Evolutionary conservation across 2,329 filamentous ascomycete species (phyloP), one percentile per base, ranked within the genome.

Genomic region (Monosporascus sp.): DNA sequence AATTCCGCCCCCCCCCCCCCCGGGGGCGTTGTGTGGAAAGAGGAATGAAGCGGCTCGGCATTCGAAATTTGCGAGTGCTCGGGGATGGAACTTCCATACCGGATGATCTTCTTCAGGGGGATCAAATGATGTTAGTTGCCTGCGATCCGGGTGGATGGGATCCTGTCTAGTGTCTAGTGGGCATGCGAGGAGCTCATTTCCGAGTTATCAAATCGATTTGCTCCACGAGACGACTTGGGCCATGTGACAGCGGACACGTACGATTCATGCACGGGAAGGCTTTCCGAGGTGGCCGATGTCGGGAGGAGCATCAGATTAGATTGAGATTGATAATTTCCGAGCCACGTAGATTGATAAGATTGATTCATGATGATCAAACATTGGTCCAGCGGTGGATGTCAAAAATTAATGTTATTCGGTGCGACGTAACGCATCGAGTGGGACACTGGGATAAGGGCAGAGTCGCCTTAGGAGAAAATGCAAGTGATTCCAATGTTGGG

Each of bases 331-430:
- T 65, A 61, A 58, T 48, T 51, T 47, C 20, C 34, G 27, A 50
- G 49, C 53, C 44, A 34, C 37, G 54, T 51, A 62, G 63, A 66
- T 65, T 64, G 63, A 66, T 66, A 58, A 67, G 65, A 67, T 65
- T 64, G 59, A 49, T 27, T 16, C 43, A 31, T 31, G 43, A 3
- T 11, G 20, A 26, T 20, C 11, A 14, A 24, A 44, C 3, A 5
- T 20, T 11, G 20, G 9, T n/a, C 19, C 8, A 43, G 20, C 17
- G 11, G 3, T 11, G 3, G 37, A 8, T 43, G 40, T 22, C 40
- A 43, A 20, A 20, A n/a, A 43, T 43, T 20, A 20, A 22, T 43
- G 40, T 20, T 14, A 43, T 43, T 43, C 40, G 19, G 40, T 24
- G 19, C 20, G 5, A 44, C 19, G 3, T 17, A 46, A 27, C 31